Percentiles rank a stretch among this genome's conserved stretches.
phyloP scores from a whole-genome alignment of 306 rosid species.

The Dryas alaskensis region DNA sequence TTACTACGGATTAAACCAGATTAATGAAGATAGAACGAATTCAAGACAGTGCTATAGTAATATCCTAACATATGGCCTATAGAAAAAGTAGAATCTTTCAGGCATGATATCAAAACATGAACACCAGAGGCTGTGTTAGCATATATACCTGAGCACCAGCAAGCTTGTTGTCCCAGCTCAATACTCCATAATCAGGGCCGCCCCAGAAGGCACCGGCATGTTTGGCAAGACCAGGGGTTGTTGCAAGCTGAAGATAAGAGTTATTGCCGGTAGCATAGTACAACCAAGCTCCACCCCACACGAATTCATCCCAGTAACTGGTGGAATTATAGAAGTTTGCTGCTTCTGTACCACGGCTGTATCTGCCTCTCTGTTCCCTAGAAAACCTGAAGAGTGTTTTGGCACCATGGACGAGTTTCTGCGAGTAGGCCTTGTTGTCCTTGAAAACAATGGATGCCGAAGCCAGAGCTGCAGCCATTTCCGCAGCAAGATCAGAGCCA shows the following conservation, averaged over 20 bases:
- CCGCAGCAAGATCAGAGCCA: slow-evolving; percentile 88
- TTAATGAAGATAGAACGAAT: neutral
- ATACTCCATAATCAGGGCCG: slow-evolving; percentile 86
- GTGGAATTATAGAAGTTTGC: slow-evolving; percentile 78
- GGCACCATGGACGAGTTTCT: slow-evolving; percentile 97
- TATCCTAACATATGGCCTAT: neutral
- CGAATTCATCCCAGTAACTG: slow-evolving; percentile 77
- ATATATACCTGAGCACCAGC: slow-evolving; percentile 88
- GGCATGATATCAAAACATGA: neutral
- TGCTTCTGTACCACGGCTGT: slow-evolving; percentile 69
- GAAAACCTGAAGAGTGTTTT: slow-evolving; percentile 68
- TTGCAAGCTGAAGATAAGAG: slow-evolving; percentile 82
- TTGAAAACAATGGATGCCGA: slow-evolving; percentile 95
- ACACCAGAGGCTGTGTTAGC: slow-evolving; percentile 9
- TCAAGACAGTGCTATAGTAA: neutral
- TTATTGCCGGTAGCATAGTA: slow-evolving; percentile 92
- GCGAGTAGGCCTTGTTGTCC: slow-evolving; percentile 92
- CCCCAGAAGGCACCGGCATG: slow-evolving; percentile 99
- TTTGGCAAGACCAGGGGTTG: slow-evolving; percentile 78
- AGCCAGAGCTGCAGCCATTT: slow-evolving; percentile 96
- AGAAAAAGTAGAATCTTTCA: neutral
- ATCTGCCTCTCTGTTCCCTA: slow-evolving; percentile 73
- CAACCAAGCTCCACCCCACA: slow-evolving; percentile 99
- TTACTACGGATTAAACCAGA: neutral
- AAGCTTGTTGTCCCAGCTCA: slow-evolving; percentile 99